Evolutionary conservation across 129 eudicot species (phyloP).

Genomic region (Artemisia argyi): DNA sequence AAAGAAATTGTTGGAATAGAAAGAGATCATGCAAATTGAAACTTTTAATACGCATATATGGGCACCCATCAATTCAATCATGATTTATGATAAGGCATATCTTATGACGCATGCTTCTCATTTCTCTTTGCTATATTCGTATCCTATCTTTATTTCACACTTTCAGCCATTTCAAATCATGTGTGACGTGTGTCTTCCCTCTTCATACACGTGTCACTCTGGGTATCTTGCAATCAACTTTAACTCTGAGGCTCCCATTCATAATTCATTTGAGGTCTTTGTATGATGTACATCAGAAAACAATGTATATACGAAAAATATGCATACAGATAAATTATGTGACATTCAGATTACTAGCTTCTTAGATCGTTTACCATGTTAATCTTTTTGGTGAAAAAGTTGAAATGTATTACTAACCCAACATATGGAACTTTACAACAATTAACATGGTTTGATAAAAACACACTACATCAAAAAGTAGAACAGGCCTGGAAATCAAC

Average conservation of each 20-base stretch:
- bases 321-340: too few relatives aligned
- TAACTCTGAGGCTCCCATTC: neutral
- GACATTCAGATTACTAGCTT: too few relatives aligned
- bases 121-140: neutral
- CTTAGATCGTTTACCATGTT: too few relatives aligned
- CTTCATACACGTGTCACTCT: conserved; percentile 2
- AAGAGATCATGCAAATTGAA: too few relatives aligned
- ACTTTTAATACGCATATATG: neutral
- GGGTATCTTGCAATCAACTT: neutral
- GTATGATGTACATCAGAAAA: neutral
- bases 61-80: conserved; percentile 12
- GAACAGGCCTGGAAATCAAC: too few relatives aligned
- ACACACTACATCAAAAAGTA: too few relatives aligned
- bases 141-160: conserved; percentile 15
- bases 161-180: conserved; percentile 14
- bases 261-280: neutral
- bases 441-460: too few relatives aligned
- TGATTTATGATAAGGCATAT: conserved; percentile 15
- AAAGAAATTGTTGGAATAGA: neutral
- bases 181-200: conserved; percentile 13
- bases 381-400: too few relatives aligned
- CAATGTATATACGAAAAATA: too few relatives aligned
- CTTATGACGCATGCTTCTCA: conserved; percentile 20
- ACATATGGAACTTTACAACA: too few relatives aligned
- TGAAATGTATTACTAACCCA: too few relatives aligned